These are phyloP conservation scores for Globisporangium uncinulatum DNA, from an alignment of 352 stramenopile genomes.

Conservation along the genomic window DNA sequence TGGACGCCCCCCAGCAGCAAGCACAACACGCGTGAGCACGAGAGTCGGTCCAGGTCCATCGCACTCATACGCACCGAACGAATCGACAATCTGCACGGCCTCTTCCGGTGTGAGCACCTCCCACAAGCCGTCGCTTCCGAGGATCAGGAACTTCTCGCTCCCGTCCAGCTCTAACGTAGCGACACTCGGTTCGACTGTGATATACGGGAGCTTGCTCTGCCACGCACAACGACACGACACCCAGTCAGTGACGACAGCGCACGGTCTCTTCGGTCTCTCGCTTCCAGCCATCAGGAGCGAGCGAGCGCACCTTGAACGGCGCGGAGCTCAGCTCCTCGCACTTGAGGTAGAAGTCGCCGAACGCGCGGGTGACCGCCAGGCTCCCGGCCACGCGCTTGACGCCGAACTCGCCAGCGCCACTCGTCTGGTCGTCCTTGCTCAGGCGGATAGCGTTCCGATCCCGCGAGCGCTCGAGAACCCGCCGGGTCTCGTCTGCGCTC, in stretches of 20 bases:
- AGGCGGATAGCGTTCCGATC: conserved; percentile 83
- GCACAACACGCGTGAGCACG: neutral
- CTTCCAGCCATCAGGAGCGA: neutral
- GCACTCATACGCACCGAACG: conserved; percentile 41
- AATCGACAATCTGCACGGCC: conserved; percentile 54
- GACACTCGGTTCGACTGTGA: conserved; percentile 66
- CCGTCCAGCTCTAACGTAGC: conserved; percentile 38
- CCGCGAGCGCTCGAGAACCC: conserved; percentile 56
- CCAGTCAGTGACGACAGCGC: neutral
- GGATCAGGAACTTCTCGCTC: conserved; percentile 60
- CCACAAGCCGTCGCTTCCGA: conserved; percentile 83
- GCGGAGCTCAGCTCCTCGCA: conserved; percentile 86
- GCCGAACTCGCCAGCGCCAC: conserved; percentile 55
- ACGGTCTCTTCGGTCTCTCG: conserved; percentile 8
- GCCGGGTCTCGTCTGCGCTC: conserved; percentile 41
- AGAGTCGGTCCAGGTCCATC: neutral
- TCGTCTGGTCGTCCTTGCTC: conserved; percentile 89
- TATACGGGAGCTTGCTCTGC: conserved; percentile 77
- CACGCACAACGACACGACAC: neutral
- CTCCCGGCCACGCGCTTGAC: conserved; percentile 90
- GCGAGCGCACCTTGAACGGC: conserved; percentile 84
- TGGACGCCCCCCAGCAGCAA: neutral
- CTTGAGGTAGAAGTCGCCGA: conserved; percentile 94
- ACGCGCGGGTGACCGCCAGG: conserved; percentile 87
- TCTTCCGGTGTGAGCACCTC: conserved; percentile 69